Percentiles rank a stretch among this genome's conserved stretches.
These are phyloP conservation scores for Penicillium janthinellum DNA, from an alignment of 2,329 filamentous ascomycete genomes.

Conservation along the genomic window DNA sequence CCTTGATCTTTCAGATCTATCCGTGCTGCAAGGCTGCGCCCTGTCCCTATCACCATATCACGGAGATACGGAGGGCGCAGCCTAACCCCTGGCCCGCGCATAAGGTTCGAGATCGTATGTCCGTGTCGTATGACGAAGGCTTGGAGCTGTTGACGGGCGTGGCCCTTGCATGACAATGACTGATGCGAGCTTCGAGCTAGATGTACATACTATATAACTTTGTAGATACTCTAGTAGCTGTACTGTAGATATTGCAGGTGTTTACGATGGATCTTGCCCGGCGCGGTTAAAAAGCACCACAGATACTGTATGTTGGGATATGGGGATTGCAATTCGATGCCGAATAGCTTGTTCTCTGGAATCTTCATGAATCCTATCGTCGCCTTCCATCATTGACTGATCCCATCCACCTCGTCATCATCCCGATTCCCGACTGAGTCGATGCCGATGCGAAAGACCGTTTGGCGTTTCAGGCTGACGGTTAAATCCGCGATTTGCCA, in stretches of 20 bases:
- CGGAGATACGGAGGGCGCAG: neutral
- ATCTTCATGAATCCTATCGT: neutral
- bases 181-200: neutral
- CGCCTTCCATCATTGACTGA: neutral
- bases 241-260: neutral
- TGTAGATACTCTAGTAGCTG: neutral
- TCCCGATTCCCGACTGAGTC: neutral
- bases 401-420: neutral
- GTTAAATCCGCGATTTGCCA: neutral
- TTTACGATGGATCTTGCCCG: neutral
- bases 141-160: neutral
- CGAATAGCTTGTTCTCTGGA: neutral
- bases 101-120: neutral
- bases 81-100: neutral
- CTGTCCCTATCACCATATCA: neutral
- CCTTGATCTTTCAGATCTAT: neutral
- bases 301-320: neutral
- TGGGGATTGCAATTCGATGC: no score
- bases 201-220: neutral
- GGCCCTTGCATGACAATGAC: neutral
- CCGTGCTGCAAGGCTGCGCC: neutral
- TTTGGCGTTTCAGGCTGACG: constrained; percentile 1
- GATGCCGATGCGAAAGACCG: neutral
- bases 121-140: no score
- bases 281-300: no score